Percentiles rank a stretch among this genome's conserved stretches.
Conservation (phyloP, 202 grass and related monocot species). For the Sporobolus alterniflorus region DNA sequence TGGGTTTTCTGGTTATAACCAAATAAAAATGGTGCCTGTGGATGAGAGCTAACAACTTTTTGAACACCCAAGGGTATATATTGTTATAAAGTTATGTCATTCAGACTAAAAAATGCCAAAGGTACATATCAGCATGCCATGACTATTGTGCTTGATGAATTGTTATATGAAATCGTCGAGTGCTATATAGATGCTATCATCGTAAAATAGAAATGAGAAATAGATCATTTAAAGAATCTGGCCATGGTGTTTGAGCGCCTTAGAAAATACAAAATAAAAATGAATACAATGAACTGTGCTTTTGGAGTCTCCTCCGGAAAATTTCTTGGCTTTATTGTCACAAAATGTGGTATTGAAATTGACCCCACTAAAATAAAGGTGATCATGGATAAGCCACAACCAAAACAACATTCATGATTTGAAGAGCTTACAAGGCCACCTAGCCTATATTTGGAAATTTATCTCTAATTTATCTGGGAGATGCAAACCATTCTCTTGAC, state of each 20-base stretch:
- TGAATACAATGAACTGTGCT: conserved; percentile 17
- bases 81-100: conserved; percentile 18
- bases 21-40: conserved; percentile 9
- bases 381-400: not conserved
- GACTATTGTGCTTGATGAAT: not conserved
- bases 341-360: not conserved
- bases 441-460: not conserved
- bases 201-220: not conserved
- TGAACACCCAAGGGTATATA: conserved; percentile 5
- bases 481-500: not conserved
- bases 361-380: not conserved
- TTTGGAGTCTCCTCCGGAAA: not conserved
- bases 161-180: not conserved
- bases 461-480: not conserved
- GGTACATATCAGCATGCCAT: not conserved
- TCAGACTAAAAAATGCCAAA: conserved; percentile 9
- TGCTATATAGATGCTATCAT: conserved; percentile 34
- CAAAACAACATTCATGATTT: not conserved
- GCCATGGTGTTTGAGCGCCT: not conserved
- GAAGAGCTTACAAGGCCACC: not conserved
- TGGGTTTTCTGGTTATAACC: conserved; percentile 14
- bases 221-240: conserved; percentile 1
- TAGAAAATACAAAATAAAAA: not conserved
- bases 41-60: not conserved
- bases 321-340: conserved; percentile 10